Percentiles rank a stretch among this genome's conserved stretches.
Evolutionary conservation across 1,139 yeast species (phyloP).

Genomic region (Yamadazyma conglobata): DNA sequence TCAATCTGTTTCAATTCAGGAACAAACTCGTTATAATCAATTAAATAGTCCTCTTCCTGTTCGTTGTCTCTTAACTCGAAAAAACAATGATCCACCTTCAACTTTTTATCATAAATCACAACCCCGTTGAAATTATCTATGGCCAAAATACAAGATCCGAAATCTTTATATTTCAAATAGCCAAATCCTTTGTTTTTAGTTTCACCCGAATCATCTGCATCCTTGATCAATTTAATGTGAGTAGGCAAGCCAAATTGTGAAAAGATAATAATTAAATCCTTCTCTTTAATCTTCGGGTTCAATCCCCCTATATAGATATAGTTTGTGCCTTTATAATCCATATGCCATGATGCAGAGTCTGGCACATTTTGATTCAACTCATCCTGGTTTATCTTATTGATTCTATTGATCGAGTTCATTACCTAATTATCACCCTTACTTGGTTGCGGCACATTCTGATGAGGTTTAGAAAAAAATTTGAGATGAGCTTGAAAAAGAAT

Average conservation of each 20-base stretch:
- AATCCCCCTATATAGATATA: constrained; percentile 66
- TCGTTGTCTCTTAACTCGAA: constrained; percentile 56
- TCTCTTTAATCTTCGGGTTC: constrained; percentile 61
- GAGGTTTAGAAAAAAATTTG: constrained; percentile 12
- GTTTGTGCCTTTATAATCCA: constrained; percentile 70
- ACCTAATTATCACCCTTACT: constrained; percentile 1
- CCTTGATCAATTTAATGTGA: constrained; percentile 69
- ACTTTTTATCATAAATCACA: constrained; percentile 50
- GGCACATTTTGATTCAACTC: constrained; percentile 65
- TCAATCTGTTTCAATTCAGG: constrained; percentile 15
- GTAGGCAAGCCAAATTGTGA: constrained; percentile 91
- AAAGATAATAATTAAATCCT: constrained; percentile 73
- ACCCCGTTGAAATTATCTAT: constrained; percentile 85
- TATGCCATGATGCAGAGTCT: constrained; percentile 80
- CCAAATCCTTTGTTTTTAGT: constrained; percentile 79
- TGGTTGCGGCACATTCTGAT: constrained; percentile 10
- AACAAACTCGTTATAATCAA: constrained; percentile 28
- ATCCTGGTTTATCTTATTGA: constrained; percentile 59
- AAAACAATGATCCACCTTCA: constrained; percentile 76
- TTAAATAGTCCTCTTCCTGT: constrained; percentile 39
- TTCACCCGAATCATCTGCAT: constrained; percentile 60
- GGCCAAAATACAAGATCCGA: constrained; percentile 76
- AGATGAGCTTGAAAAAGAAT: constrained; percentile 13
- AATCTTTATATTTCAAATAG: constrained; percentile 79
- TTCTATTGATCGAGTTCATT: constrained; percentile 47